phyloP scores from a whole-genome alignment of 192 early-diverging fungal species.

The Phlyctochytrium planicorne region DNA sequence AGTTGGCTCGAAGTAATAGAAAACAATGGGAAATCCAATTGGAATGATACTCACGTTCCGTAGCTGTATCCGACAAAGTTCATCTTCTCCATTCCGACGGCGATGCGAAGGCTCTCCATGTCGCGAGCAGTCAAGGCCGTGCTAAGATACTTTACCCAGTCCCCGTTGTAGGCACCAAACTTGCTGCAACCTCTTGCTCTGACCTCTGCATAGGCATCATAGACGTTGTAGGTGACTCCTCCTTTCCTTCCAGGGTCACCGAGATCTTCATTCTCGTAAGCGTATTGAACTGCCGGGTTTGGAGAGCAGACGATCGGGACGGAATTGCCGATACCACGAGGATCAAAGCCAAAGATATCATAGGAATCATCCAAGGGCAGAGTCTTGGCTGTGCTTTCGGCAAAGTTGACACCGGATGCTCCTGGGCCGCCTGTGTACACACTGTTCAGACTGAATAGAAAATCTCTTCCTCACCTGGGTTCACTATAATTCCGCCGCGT shows the following conservation, averaged over 20 bases:
- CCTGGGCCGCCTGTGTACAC: no score
- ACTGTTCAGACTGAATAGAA: no score
- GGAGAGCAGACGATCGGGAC: slow-evolving; percentile 17
- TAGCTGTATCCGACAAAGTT: slow-evolving; percentile 49
- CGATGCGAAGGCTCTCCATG: slow-evolving; percentile 42
- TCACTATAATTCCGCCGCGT: slow-evolving; percentile 20
- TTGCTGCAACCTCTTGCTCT: slow-evolving; percentile 23
- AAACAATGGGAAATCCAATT: no score
- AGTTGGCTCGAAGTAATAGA: no score
- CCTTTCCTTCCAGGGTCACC: neutral
- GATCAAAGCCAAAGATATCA: slow-evolving; percentile 45
- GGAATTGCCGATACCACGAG: slow-evolving; percentile 34
- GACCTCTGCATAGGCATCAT: slow-evolving; percentile 9
- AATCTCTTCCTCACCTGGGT: slow-evolving; percentile 9
- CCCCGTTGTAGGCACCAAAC: slow-evolving; percentile 18
- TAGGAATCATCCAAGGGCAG: slow-evolving; percentile 28
- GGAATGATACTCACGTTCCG: slow-evolving; percentile 29
- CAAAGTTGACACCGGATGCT: no score
- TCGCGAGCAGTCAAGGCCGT: slow-evolving; percentile 45
- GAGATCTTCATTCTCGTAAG: neutral
- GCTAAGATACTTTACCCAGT: slow-evolving; percentile 33
- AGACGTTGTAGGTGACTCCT: neutral
- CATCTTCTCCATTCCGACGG: slow-evolving; percentile 30
- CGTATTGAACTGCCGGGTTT: neutral
- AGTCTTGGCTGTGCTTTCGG: no score